phyloP scores from a whole-genome alignment of 345 rosid genomes.

The Lepidium aucheri region DNA sequence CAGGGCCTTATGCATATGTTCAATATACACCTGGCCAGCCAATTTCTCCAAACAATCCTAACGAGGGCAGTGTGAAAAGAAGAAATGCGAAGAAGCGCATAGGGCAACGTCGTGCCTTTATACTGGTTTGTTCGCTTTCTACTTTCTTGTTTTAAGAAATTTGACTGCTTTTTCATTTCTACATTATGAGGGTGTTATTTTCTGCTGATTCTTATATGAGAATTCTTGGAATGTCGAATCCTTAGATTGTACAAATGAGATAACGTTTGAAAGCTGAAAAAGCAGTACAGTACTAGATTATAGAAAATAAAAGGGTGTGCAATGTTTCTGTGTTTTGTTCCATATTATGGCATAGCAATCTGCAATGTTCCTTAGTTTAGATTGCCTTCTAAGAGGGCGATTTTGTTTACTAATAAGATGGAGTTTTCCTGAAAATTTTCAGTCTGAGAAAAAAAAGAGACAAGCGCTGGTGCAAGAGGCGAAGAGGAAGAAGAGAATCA shows the following conservation, averaged over 20 bases:
- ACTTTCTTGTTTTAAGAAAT: background rate
- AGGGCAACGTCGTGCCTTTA: conserved; percentile 52
- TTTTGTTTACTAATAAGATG: background rate
- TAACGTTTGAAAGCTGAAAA: background rate
- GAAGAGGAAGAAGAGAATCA: conserved; percentile 55
- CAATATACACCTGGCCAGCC: conserved; percentile 69
- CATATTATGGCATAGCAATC: background rate
- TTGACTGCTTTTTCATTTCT: background rate
- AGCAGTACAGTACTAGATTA: background rate
- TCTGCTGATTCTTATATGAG: background rate
- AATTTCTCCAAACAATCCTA: conserved; percentile 66
- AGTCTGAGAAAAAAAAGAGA: conserved; percentile 95
- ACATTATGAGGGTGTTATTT: background rate
- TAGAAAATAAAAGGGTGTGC: background rate
- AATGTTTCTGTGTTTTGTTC: conserved; percentile 3
- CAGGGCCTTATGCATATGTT: conserved; percentile 87
- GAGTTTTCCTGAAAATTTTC: background rate
- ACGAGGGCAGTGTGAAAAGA: conserved; percentile 64
- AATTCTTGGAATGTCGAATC: background rate
- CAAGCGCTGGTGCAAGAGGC: conserved; percentile 79
- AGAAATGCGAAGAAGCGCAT: conserved; percentile 84
- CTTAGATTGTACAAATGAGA: background rate
- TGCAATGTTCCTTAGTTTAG: background rate
- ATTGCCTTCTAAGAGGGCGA: background rate
- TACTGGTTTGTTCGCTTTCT: conserved; percentile 36